Evolutionary conservation across 352 stramenopile species (phyloP).

Genomic region (Phytophthora constricta): DNA sequence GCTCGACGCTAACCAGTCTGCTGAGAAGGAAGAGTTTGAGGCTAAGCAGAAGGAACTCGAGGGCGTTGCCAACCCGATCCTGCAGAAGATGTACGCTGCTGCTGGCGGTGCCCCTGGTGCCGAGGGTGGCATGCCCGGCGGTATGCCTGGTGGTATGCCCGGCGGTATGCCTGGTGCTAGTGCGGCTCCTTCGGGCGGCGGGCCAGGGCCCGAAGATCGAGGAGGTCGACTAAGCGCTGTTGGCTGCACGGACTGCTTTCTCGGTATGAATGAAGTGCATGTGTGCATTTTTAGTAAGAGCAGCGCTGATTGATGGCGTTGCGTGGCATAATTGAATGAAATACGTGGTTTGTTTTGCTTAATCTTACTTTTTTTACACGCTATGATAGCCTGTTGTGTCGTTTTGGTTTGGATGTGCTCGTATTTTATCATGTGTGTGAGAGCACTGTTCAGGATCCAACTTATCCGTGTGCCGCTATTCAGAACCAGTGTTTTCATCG

Average conservation of each 20-base stretch:
- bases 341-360: not conserved
- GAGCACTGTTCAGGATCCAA: too few relatives aligned
- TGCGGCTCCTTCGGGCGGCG: not conserved
- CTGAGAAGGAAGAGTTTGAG: not conserved
- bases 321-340: not conserved
- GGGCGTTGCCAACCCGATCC: not conserved
- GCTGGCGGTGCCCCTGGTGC: not conserved
- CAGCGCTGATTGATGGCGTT: too few relatives aligned
- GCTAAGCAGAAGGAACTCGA: not conserved
- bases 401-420: too few relatives aligned
- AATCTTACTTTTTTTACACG: not conserved
- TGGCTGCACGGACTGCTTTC: not conserved
- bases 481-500: too few relatives aligned
- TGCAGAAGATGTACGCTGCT: not conserved
- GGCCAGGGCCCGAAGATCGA: not conserved
- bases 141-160: not conserved
- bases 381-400: too few relatives aligned
- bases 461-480: too few relatives aligned
- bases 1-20: not conserved
- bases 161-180: not conserved
- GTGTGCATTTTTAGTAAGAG: too few relatives aligned
- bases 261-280: not conserved
- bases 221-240: not conserved
- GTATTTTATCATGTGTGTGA: too few relatives aligned
- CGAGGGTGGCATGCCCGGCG: not conserved